Evolutionary conservation across 2,329 filamentous ascomycete species (phyloP), one percentile per base, ranked within the genome.

Genomic region (Mariannaea sp.): DNA sequence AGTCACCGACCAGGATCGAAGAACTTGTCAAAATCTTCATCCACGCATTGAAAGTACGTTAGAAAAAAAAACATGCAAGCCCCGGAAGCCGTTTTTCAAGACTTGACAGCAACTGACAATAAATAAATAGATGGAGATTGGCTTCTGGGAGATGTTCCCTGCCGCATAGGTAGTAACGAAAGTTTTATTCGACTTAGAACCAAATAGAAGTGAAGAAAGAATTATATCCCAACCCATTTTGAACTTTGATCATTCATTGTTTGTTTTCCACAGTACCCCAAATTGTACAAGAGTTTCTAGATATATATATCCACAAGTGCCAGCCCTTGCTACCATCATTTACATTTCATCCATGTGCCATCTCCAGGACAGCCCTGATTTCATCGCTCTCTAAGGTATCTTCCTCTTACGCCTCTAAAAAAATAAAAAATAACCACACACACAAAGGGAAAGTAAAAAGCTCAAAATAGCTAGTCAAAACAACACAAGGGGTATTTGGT

Each of bases 21-120:
- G 88, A 96, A 68, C 75, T 97, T 43, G 84, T 93, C 39, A 79
- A 83, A 59, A 90, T 97, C 44, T 97, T 97, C 67, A 84, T 92
- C 40, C 88, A 92, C 62, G 90, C 88, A n/a, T 95, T 91, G 13
- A 89, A 87, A 77, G 89, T 90, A 70, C 73, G 80, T 33, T 3
- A 39, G 6, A 4, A 20, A n/a, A n/a, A n/a, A n/a, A n/a, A n/a
- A n/a, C n/a, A n/a, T 16, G 2, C 7, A 8, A 2, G 4, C 8
- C 5, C 7, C 7, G 3, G 9, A n/a, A n/a, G n/a, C n/a, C n/a
- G n/a, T n/a, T n/a, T 35, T 19, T 19, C 5, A 14, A 10, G 24
- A 16, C 22, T 24, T 8, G n/a, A 1, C 3, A 14, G 5, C 7
- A 26, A 57, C 17, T 45, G 3, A 12, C 20, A 6, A 3, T 13